Evolutionary conservation across 495 filamentous ascomycete species (phyloP).

Genomic region (Neurospora tetraspora): DNA sequence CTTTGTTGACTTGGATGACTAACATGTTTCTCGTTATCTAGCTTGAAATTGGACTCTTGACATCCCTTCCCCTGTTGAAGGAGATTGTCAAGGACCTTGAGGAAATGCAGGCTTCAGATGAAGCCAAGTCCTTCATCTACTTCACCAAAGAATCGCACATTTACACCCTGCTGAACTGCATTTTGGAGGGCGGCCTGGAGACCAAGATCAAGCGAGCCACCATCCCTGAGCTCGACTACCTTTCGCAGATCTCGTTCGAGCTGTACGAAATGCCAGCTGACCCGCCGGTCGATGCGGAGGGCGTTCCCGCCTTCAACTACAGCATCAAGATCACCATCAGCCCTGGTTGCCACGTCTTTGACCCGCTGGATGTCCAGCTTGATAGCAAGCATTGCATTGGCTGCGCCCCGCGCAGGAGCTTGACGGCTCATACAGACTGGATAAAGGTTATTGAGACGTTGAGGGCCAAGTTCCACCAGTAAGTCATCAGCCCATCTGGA

Average conservation of each 20-base stretch:
- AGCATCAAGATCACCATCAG: constrained; percentile 92
- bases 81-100: constrained; percentile 97
- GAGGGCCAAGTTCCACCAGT: constrained; percentile 89
- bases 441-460: constrained; percentile 90
- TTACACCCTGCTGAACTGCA: constrained; percentile 95
- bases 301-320: constrained; percentile 61
- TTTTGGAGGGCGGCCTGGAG: constrained; percentile 88
- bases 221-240: constrained; percentile 94
- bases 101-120: constrained; percentile 85
- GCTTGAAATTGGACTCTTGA: constrained; percentile 91
- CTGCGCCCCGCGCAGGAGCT: constrained; percentile 73
- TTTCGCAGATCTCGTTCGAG: constrained; percentile 96
- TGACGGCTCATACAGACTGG: constrained; percentile 93
- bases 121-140: constrained; percentile 94
- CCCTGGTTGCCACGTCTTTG: constrained; percentile 90
- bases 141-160: constrained; percentile 99
- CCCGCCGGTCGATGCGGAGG: constrained; percentile 32
- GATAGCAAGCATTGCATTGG: constrained; percentile 93
- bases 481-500: constrained; percentile 22
- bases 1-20: not conserved
- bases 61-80: constrained; percentile 81
- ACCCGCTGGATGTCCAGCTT: constrained; percentile 89
- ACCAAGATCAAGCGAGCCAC: constrained; percentile 82
- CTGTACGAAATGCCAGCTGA: constrained; percentile 88
- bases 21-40: constrained; percentile 10